Percentiles rank a stretch among this genome's conserved stretches.
phyloP scores from a whole-genome alignment of 352 stramenopile genomes.

The Bremia lactucae region DNA sequence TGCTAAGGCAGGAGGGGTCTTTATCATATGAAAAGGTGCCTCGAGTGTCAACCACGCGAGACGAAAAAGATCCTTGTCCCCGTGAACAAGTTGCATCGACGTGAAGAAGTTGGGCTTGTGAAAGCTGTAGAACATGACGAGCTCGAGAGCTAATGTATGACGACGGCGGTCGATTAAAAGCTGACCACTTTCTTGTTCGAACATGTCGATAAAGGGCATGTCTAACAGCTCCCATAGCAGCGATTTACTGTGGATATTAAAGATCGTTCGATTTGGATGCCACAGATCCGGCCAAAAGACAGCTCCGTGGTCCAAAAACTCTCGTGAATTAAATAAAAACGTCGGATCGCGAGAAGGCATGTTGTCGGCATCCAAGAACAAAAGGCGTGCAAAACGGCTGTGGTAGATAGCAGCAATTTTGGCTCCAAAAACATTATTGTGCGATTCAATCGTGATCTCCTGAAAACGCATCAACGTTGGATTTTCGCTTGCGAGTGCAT shows the following conservation, averaged over 20 bases:
- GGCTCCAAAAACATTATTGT: slow-evolving; percentile 29
- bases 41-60: slow-evolving; percentile 44
- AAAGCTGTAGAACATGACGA: slow-evolving; percentile 38
- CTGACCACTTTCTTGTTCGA: slow-evolving; percentile 63
- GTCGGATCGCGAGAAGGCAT: slow-evolving; percentile 32
- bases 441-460: slow-evolving; percentile 19
- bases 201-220: slow-evolving; percentile 44
- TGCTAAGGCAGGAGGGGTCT: slow-evolving; percentile 24
- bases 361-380: slow-evolving; percentile 59
- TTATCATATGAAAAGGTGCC: slow-evolving; percentile 37
- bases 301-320: slow-evolving; percentile 33
- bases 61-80: slow-evolving; percentile 56
- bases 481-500: slow-evolving; percentile 10
- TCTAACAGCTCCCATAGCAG: slow-evolving; percentile 47
- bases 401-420: slow-evolving; percentile 42
- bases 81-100: slow-evolving; percentile 30
- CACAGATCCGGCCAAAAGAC: slow-evolving; percentile 69
- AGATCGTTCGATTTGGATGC: slow-evolving; percentile 44
- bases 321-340: slow-evolving; percentile 30
- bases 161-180: slow-evolving; percentile 37
- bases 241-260: slow-evolving; percentile 48
- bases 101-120: slow-evolving; percentile 21
- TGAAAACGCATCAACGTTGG: slow-evolving; percentile 16
- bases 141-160: slow-evolving; percentile 20
- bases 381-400: slow-evolving; percentile 30